phyloP scores from a whole-genome alignment of 768 basidiomycete species.

The Russula virescens region DNA sequence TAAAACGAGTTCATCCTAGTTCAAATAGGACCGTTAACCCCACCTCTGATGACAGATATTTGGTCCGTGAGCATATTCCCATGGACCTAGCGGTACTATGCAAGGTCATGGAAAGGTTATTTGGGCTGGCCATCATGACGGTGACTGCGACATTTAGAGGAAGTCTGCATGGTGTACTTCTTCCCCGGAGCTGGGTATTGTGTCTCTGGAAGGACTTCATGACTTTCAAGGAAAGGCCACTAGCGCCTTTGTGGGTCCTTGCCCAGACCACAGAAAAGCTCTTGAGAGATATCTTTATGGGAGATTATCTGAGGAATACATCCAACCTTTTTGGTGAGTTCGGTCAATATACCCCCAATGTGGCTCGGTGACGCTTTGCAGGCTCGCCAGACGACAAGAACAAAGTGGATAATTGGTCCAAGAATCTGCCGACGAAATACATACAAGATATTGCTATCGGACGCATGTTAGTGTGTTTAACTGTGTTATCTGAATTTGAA shows the following conservation, averaged over 20 bases:
- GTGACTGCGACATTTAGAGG: conserved; percentile 32
- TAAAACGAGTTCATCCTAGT: not conserved
- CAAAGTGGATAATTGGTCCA: not conserved
- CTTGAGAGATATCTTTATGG: conserved; percentile 11
- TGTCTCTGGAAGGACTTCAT: conserved; percentile 20
- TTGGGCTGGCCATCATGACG: conserved; percentile 38
- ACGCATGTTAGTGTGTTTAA: conserved; percentile 5
- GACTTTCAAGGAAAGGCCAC: not conserved
- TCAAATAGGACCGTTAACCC: not conserved
- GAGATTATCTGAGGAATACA: conserved; percentile 3
- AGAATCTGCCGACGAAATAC: not conserved
- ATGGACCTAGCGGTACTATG: conserved; percentile 48
- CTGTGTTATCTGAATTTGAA: not conserved
- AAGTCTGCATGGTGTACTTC: conserved; percentile 40
- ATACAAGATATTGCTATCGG: conserved; percentile 9
- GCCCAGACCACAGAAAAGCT: not conserved
- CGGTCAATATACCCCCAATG: not conserved
- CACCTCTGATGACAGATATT: conserved; percentile 34
- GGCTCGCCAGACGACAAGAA: not conserved
- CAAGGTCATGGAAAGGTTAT: conserved; percentile 45
- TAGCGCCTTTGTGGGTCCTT: not conserved
- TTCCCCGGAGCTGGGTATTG: conserved; percentile 52
- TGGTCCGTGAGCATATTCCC: conserved; percentile 34
- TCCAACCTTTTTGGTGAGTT: not conserved
- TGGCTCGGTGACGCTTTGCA: not conserved